Base-by-base conservation (phyloP, 768 basidiomycete genomes). In the Xanthoconium purpureum region DNA sequence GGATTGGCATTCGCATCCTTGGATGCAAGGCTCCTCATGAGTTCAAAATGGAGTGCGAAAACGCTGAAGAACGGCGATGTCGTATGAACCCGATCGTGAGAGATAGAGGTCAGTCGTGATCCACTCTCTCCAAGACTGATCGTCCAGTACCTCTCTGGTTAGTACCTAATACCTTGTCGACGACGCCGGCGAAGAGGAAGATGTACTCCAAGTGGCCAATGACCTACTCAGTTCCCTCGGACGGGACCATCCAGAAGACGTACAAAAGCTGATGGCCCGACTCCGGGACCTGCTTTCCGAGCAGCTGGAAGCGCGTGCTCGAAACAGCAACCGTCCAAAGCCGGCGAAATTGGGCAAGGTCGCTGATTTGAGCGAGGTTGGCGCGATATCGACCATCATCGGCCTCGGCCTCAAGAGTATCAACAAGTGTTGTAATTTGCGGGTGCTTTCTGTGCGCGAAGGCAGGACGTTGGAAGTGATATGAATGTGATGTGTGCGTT, bases 161-260 rank as follows among this genome's bases (percentile, higher is more conserved):
- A 24, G 24, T 24, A 24, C 24, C 24, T 24, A 24, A 24, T 24
- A 90, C 66, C 83, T 94, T 30, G 84, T 93, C 52, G 91, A 93
- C 70, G 91, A 94, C 69, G 89, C 90, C 12, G 87, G 88, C 39
- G 89, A 92, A 70, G 91, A 94, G 60, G 89, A 91, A 68, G 90
- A 93, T 66, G 84, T 92, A 30, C 79, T 94, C n/a, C 81, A 84
- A 52, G 78, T 94, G 39, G 83, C 89, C 28, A 81, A 83, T 36
- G 77, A 83, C 54, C 85, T 94, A 53, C 82, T 94, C 32, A 79
- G 84, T 57, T 93, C 90, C n/a, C 79, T 91, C 24, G 84, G 85
- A 6, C 82, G 82, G n/a, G 79, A 80, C 58, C 75, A 76, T 40
- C 75, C 77, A 40, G 80, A 82, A 62, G 77, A 80, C 9, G 74